Conservation (phyloP, 176 grass and related monocot genomes). For the Elymus sibiricus region DNA sequence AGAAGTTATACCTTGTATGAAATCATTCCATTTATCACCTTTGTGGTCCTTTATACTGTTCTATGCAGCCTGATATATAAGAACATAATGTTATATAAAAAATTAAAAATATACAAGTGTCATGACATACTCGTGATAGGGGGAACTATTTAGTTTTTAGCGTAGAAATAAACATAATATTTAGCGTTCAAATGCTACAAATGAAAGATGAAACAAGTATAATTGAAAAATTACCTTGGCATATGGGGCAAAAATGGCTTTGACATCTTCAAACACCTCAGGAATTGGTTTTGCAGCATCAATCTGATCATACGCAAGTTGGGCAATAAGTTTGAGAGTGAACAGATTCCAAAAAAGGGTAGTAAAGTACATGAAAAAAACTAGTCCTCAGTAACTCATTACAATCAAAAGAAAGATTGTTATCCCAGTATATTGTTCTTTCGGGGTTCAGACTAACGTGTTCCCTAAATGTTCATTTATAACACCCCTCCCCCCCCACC, state of each 20-base stretch:
- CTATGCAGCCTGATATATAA: constrained; percentile 44
- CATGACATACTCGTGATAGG: background rate
- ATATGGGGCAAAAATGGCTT: constrained; percentile 66
- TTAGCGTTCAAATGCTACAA: background rate
- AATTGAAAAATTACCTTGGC: constrained; percentile 48
- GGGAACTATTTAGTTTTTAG: background rate
- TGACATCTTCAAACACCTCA: constrained; percentile 84
- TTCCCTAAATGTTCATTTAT: background rate
- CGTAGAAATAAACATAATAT: background rate
- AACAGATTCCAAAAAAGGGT: constrained; percentile 6
- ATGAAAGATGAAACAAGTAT: background rate
- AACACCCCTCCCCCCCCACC: background rate
- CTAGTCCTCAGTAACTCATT: background rate
- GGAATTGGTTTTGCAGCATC: constrained; percentile 77
- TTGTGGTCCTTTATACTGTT: constrained; percentile 11
- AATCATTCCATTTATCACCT: constrained; percentile 17
- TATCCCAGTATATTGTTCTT: background rate
- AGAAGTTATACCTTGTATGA: constrained; percentile 33
- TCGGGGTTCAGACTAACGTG: background rate
- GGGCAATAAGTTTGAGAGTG: constrained; percentile 8
- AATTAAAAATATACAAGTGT: background rate
- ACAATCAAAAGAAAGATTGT: constrained; percentile 10
- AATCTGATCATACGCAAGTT: constrained; percentile 46
- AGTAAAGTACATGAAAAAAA: background rate
- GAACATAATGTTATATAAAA: background rate